phyloP scores from a whole-genome alignment of 805 yeast species.

The Spencermartinsiella europaea region DNA sequence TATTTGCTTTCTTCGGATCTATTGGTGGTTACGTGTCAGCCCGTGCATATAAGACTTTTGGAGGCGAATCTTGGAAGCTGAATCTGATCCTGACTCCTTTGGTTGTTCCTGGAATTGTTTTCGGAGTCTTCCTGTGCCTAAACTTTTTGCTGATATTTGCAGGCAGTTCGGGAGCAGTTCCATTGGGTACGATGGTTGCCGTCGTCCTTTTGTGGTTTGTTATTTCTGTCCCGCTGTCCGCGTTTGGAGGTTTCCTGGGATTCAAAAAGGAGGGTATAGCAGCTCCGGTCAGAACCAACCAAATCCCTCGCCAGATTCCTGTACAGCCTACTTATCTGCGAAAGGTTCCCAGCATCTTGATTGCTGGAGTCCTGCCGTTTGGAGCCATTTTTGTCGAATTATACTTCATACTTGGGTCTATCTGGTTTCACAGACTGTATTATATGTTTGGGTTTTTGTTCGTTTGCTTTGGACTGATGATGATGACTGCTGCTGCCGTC shows the following conservation, averaged over 20 bases:
- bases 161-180: conserved; percentile 90
- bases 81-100: conserved; percentile 80
- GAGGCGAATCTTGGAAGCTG: conserved; percentile 86
- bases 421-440: conserved; percentile 91
- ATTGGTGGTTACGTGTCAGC: conserved; percentile 88
- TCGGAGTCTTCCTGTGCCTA: conserved; percentile 57
- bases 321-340: conserved; percentile 79
- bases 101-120: conserved; percentile 76
- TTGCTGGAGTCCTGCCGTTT: conserved; percentile 90
- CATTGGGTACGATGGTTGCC: conserved; percentile 81
- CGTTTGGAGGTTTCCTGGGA: conserved; percentile 76
- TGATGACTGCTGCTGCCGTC: conserved; percentile 73
- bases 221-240: conserved; percentile 78
- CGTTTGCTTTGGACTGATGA: conserved; percentile 79
- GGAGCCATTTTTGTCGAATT: conserved; percentile 93
- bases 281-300: conserved; percentile 86
- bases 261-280: conserved; percentile 52
- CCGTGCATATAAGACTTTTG: conserved; percentile 77
- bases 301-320: conserved; percentile 95
- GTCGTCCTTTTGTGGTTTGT: conserved; percentile 79
- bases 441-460: conserved; percentile 97
- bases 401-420: conserved; percentile 82
- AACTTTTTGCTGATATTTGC: conserved; percentile 77
- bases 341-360: conserved; percentile 58
- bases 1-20: conserved; percentile 75